phyloP scores from a whole-genome alignment of 2,329 filamentous ascomycete genomes.

The Mycocentrospora acerina region DNA sequence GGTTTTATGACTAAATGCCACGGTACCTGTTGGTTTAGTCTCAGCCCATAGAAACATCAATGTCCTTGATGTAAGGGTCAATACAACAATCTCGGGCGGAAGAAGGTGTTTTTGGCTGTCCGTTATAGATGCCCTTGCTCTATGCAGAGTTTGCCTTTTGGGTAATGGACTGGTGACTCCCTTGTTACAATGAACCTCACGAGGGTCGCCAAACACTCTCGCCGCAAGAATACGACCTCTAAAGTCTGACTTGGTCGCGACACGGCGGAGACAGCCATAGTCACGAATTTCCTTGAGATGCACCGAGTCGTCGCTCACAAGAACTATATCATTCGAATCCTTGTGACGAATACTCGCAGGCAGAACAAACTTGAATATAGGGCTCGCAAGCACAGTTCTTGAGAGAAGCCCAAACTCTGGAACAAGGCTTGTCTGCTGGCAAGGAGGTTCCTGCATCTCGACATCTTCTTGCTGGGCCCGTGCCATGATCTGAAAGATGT shows the following conservation, averaged over 20 bases:
- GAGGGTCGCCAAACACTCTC: constrained; percentile 64
- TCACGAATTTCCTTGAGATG: constrained; percentile 74
- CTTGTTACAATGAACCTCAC: constrained; percentile 17
- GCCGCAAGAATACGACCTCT: constrained; percentile 77
- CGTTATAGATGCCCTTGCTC: constrained; percentile 13
- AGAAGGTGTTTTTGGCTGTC: constrained; percentile 20
- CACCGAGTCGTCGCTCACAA: constrained; percentile 80
- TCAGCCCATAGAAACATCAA: constrained; percentile 75
- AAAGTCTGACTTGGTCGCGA: constrained; percentile 80
- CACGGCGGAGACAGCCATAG: constrained; percentile 70
- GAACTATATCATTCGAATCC: constrained; percentile 76
- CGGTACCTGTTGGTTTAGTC: constrained; percentile 45
- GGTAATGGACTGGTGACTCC: constrained; percentile 22
- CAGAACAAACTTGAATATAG: constrained; percentile 73
- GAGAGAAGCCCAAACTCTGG: constrained; percentile 73
- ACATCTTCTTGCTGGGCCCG: constrained; percentile 30
- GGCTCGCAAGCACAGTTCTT: constrained; percentile 74
- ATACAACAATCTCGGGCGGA: constrained; percentile 78
- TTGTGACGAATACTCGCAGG: constrained; percentile 74
- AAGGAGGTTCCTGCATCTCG: constrained; percentile 24
- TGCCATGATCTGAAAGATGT: constrained; percentile 47
- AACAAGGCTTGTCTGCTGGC: constrained; percentile 38
- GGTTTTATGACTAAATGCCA: constrained; percentile 63
- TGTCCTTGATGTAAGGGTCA: constrained; percentile 73
- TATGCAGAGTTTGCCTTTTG: constrained; percentile 14